Evolutionary conservation across 495 filamentous ascomycete species (phyloP).

Genomic region (Tuber microsphaerosporum): DNA sequence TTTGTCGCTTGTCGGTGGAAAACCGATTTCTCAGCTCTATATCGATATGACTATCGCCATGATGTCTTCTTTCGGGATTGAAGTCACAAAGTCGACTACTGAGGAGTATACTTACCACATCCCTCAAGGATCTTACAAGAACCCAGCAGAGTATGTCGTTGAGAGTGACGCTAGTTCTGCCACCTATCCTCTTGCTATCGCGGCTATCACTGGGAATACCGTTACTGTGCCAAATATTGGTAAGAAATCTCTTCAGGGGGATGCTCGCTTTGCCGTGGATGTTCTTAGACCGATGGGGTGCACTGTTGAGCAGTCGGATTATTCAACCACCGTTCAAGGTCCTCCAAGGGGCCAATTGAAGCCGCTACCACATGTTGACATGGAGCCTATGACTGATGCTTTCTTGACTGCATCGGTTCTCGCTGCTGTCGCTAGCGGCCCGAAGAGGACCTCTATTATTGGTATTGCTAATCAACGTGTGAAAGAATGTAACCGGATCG

Average conservation of each 20-base stretch:
- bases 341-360: conserved; percentile 66
- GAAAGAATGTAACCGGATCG: conserved; percentile 96
- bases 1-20: conserved; percentile 79
- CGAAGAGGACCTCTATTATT: conserved; percentile 63
- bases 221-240: conserved; percentile 97
- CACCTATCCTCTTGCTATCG: conserved; percentile 91
- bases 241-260: conserved; percentile 81
- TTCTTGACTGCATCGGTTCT: conserved; percentile 93
- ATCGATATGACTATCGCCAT: conserved; percentile 98
- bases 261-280: conserved; percentile 89
- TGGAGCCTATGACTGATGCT: conserved; percentile 99
- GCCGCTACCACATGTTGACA: conserved; percentile 67
- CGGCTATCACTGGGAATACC: conserved; percentile 87
- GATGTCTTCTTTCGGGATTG: conserved; percentile 89
- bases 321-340: conserved; percentile 86
- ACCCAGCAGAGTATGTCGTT: conserved; percentile 78
- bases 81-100: conserved; percentile 62
- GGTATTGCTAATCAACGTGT: conserved; percentile 99
- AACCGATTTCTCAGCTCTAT: conserved; percentile 92
- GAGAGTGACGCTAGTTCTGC: conserved; percentile 97
- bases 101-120: conserved; percentile 93
- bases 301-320: conserved; percentile 71
- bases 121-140: conserved; percentile 73
- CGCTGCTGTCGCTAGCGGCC: conserved; percentile 78
- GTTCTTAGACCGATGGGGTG: conserved; percentile 93